phyloP scores from a whole-genome alignment of 441 rosid genomes.

The Gossypium lobatum region DNA sequence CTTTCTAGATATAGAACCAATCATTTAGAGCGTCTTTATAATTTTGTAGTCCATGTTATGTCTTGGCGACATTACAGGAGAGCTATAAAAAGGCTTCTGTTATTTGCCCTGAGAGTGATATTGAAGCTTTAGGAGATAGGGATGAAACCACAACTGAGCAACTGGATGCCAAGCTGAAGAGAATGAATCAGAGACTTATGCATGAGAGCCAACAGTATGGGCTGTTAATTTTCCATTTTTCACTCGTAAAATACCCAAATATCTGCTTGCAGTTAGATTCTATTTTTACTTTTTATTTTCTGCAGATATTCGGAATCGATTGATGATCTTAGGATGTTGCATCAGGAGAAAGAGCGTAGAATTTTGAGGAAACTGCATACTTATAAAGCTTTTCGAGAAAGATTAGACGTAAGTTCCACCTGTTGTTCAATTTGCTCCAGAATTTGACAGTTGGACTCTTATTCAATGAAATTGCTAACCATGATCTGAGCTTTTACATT shows the following conservation, averaged over 20 bases:
- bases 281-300: slow-evolving; percentile 9
- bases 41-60: neutral
- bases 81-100: slow-evolving; percentile 80
- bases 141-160: slow-evolving; percentile 84
- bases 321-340: slow-evolving; percentile 70
- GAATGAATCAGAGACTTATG: slow-evolving; percentile 67
- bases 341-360: slow-evolving; percentile 58
- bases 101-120: slow-evolving; percentile 89
- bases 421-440: neutral
- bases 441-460: neutral
- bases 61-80: slow-evolving; percentile 47
- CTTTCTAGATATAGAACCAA: slow-evolving; percentile 12
- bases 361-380: slow-evolving; percentile 54
- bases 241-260: slow-evolving; percentile 5
- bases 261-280: neutral
- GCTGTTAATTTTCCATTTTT: slow-evolving; percentile 10
- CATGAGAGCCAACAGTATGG: slow-evolving; percentile 68
- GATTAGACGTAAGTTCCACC: slow-evolving; percentile 45
- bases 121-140: slow-evolving; percentile 69
- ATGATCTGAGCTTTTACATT: neutral
- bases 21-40: slow-evolving; percentile 3
- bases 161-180: slow-evolving; percentile 64
- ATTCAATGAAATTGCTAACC: neutral
- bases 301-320: slow-evolving; percentile 86
- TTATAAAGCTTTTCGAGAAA: slow-evolving; percentile 53